Base-by-base conservation (phyloP, 345 rosid species). In the Citropsis articulata region DNA sequence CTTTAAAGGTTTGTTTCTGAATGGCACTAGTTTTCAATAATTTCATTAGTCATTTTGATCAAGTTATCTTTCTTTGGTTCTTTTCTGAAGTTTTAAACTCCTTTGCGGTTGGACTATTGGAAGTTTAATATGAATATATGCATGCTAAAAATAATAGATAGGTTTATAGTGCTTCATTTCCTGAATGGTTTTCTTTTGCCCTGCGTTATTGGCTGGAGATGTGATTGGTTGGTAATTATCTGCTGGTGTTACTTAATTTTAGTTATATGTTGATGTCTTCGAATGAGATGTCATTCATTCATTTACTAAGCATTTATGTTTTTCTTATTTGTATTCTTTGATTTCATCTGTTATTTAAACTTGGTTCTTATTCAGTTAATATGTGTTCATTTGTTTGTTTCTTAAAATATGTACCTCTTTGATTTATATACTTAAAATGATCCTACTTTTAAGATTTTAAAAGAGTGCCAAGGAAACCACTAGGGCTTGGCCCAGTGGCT, bases 1-100 rank as follows among this genome's bases (percentile, higher is more conserved):
- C 97, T 79, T 68, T 95, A 42, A 89, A 93, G 92, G 98, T 93
- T 27, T 72, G 50, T 73, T 38, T 69, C 80, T 85, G 60, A 74
- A 55, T 21, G 40, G 4, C 75, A 28, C 13, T 40, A 31, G 31
- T 28, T 3, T 73, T 61, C 21, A 1, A 18, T 61, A 25, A 38
- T 18, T n/a, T n/a, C 30, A 35, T 35, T 35, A 35, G 36, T 5
- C 55, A 4, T 24, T 89, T 30, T 61, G 33, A 7, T 45, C 31
- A 56, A 72, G 50, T 21, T 21, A 7, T 16, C 45, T 45, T 16
- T 69, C 12, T 18, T 42, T 45, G n/a, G 13, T 69, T 45, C 25
- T 2, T 42, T 69, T 69, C n/a, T 69, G 28, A 42, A 42, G 22
- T 45, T 67, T 27, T 40, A 24, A 22, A 24, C 22, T 40, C 53